A percentile compares a stretch with the other conserved stretches of the same genome.
These are phyloP conservation scores for Perkinsus marinus DNA, from an alignment of 169 alveolate species.

Conservation along the genomic window DNA sequence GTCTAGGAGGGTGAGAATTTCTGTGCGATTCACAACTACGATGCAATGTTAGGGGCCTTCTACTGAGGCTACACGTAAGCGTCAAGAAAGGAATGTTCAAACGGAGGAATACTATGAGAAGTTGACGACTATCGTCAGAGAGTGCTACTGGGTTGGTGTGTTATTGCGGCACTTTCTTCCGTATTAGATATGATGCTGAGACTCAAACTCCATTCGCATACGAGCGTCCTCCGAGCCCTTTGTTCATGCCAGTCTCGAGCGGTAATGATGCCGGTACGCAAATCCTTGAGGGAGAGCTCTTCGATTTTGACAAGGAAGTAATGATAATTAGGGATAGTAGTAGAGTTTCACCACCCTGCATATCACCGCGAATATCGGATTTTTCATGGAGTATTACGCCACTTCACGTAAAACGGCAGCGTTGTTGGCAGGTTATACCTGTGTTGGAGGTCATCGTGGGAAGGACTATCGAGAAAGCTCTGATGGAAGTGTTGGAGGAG, in stretches of 20 bases:
- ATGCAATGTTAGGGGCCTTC: not conserved
- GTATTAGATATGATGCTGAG: conserved; percentile 37
- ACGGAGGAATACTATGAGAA: conserved; percentile 64
- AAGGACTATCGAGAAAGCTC: conserved; percentile 48
- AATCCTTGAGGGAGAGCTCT: conserved; percentile 74
- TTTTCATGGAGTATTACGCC: too few species aligned
- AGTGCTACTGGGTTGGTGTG: not conserved
- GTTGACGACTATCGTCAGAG: conserved; percentile 61
- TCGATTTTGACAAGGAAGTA: conserved; percentile 64
- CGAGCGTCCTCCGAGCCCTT: conserved; percentile 67
- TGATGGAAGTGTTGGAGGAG: conserved; percentile 70
- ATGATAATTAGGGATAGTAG: not conserved
- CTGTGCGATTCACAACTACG: too few species aligned
- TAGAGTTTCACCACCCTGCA: not conserved
- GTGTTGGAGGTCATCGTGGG: conserved; percentile 51
- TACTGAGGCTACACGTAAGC: not conserved
- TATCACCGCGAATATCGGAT: not conserved
- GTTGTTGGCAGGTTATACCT: conserved; percentile 41
- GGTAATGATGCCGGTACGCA: conserved; percentile 67
- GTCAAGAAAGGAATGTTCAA: conserved; percentile 44
- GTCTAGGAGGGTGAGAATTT: not conserved
- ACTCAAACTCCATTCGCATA: conserved; percentile 70
- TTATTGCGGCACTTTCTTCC: not conserved
- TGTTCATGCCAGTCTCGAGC: conserved; percentile 62
- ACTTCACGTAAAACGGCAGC: too few species aligned